Percentiles rank a stretch among this genome's conserved stretches.
Conservation (phyloP, 2,329 filamentous ascomycete genomes). For the Penicillium sp. region DNA sequence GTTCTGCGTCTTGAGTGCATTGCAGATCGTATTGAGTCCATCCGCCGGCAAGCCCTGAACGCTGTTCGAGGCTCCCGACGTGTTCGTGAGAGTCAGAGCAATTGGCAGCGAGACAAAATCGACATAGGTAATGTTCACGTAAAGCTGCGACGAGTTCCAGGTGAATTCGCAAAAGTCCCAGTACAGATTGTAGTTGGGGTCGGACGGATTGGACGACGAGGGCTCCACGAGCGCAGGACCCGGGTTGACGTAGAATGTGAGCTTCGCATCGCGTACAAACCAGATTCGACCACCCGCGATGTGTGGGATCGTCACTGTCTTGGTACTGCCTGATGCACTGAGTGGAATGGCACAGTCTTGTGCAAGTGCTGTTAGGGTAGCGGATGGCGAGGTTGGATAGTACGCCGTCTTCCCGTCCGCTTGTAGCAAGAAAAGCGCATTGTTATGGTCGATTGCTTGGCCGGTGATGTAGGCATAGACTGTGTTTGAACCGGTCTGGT, state of each 20-base stretch:
- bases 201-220: constrained; percentile 66
- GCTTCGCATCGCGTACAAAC: constrained; percentile 64
- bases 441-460: constrained; percentile 61
- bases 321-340: constrained; percentile 63
- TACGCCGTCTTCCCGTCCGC: constrained; percentile 69
- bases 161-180: constrained; percentile 75
- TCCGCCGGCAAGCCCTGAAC: constrained; percentile 62
- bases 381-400: constrained; percentile 63
- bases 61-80: constrained; percentile 50
- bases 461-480: constrained; percentile 75
- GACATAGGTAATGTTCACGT: constrained; percentile 72
- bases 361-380: constrained; percentile 54
- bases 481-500: constrained; percentile 63
- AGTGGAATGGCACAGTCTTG: constrained; percentile 66
- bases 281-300: constrained; percentile 73
- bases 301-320: constrained; percentile 67
- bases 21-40: constrained; percentile 61
- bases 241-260: constrained; percentile 72
- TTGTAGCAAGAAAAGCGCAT: constrained; percentile 64
- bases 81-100: constrained; percentile 55
- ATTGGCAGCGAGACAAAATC: constrained; percentile 74
- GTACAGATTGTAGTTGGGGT: constrained; percentile 63
- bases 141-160: constrained; percentile 64
- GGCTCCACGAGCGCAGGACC: constrained; percentile 75
- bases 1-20: constrained; percentile 59